Base-by-base conservation (phyloP, 31 red algal species). In the Odonthalia washingtoniensis region DNA sequence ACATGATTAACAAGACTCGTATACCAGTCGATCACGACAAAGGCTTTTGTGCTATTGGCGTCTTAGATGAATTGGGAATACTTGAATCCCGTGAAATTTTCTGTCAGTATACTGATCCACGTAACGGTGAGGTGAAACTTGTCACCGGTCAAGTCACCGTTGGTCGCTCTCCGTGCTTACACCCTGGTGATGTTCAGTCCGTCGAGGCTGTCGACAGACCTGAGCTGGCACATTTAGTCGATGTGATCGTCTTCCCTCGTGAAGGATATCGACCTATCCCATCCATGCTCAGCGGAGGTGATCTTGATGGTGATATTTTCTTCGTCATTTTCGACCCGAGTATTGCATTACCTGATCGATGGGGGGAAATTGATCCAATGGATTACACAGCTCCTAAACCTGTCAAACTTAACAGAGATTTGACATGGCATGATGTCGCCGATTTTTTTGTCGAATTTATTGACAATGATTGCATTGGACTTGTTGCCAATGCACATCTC, bases 231-330 rank as follows among this genome's bases (percentile, higher is more conserved):
- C 80, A 83, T 83, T 4, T 83, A 43, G 63, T 83, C 30, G 80
- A 83, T 72, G 80, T 83, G 63, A 46, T 83, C 30, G 80, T 83
- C 3, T 83, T 83, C 70, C 80, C 80, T 31, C 2, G 38, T 31
- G 44, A 2, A 5, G 80, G 80, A 9, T 24, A 68, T 35, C 3
- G 80, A 38, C 80, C 80, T 75, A 3, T 83, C 24, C 66, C 80
- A 26, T 83, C 80, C 5, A 83, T 74, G 80, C 80, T 83, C 1
- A 70, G 63, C 42, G 80, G 80, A 17, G 80, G 80, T 70, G 80
- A 83, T 73, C 31, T 83, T 2, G 80, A 83, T 30, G 80, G 80
- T 17, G 64, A 83, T 40, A 83, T 83, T 70, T 83, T 38, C 63
- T 72, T 83, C 31, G 68, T 53, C 80, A 83, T 83, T 5, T 70